phyloP scores from a whole-genome alignment of 2,329 filamentous ascomycete genomes.

The Colletotrichum sp. region DNA sequence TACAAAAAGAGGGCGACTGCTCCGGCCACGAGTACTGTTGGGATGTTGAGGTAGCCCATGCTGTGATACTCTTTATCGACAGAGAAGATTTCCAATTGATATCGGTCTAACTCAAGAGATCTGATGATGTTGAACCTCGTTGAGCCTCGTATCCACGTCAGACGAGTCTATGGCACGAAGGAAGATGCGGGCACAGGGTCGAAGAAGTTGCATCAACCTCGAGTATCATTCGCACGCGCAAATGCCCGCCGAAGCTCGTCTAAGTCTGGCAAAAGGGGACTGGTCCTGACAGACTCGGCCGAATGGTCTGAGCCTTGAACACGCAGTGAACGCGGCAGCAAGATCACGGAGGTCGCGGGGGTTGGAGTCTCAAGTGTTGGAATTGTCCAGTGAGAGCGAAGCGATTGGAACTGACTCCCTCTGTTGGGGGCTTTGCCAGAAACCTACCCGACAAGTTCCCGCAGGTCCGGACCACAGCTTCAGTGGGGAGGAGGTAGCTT shows the following conservation, averaged over 20 bases:
- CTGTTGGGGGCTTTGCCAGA: not conserved
- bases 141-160: not conserved
- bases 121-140: not conserved
- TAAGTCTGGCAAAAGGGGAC: not conserved
- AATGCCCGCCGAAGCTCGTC: not conserved
- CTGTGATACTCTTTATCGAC: not conserved
- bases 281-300: not conserved
- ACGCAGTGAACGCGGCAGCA: not conserved
- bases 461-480: not conserved
- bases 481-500: not conserved
- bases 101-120: not conserved
- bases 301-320: not conserved
- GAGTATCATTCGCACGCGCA: not conserved
- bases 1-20: slow-evolving; percentile 10
- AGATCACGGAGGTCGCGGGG: not conserved
- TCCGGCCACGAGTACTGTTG: not conserved
- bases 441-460: not conserved
- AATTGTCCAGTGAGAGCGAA: not conserved
- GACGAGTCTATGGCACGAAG: not conserved
- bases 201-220: not conserved
- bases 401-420: not conserved
- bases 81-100: not conserved
- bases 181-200: not conserved
- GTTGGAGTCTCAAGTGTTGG: not conserved
- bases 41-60: not conserved